Base-by-base conservation (phyloP, 441 rosid species). In the Gossypium schwendimanii region DNA sequence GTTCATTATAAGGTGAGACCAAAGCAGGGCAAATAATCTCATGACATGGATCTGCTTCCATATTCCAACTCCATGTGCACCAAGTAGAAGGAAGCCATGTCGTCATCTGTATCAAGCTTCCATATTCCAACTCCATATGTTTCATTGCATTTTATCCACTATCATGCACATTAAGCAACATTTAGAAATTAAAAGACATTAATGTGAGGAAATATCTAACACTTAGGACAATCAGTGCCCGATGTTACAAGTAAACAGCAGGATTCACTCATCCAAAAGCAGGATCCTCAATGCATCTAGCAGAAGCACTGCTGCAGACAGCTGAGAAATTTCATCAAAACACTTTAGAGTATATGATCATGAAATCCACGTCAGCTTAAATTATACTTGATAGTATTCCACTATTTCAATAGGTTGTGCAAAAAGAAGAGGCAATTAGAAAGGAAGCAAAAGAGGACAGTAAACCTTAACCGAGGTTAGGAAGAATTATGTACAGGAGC, bases 381-480 rank as follows among this genome's bases (percentile, higher is more conserved):
- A 49, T 6, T 44, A 71, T 47, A 70, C 17, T 31, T 41, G 28
- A 61, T 49, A n/a, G 17, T 20, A 70, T 49, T 55, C 53, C n/a
- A 79, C 24, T 47, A 49, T 4, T 71, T 54, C 59, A 18, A 23
- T 60, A n/a, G 68, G 18, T 72, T 60, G 41, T 74, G 33, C 77
- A 77, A 24, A 53, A 23, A 73, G 59, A 72, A 69, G 58, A 7
- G 14, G 59, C 84, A 78, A 75, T 63, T 76, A 80, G 73, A 79
- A 79, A 76, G 70, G 73, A 84, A 82, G 82, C 87, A 83, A 53
- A 53, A 72, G 78, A 87, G 77, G 87, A 76, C 75, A 69, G 71
- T 79, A 81, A 84, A 87, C 90, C 92, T 91, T 85, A 80, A 78
- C 86, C 70, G 71, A 83, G 84, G 78, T 80, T 78, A 79, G 86